These are phyloP conservation scores for Kurtzmaniella quercitrusa DNA, from an alignment of 1,139 yeast species.

Conservation along the genomic window DNA sequence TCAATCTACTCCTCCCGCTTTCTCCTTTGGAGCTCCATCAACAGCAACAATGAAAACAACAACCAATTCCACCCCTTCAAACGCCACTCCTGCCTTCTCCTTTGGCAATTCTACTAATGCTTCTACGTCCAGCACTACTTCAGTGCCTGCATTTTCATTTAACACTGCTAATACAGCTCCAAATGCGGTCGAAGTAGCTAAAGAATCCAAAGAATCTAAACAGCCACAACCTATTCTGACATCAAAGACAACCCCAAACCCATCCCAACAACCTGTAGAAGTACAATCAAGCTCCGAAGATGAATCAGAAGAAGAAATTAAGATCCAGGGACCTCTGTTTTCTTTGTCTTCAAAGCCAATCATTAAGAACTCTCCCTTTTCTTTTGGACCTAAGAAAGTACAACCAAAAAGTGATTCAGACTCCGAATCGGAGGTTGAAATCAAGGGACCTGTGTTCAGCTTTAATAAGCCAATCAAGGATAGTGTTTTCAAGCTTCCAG, in stretches of 20 bases:
- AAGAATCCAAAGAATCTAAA: neutral
- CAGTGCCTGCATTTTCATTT: slow-evolving; percentile 5
- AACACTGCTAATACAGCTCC: slow-evolving; percentile 5
- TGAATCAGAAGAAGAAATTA: slow-evolving; percentile 34
- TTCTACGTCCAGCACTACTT: neutral
- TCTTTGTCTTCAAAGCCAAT: slow-evolving; percentile 50
- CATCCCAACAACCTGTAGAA: slow-evolving; percentile 4
- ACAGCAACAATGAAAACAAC: too few relatives aligned
- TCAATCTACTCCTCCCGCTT: slow-evolving; percentile 3
- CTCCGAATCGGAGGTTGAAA: slow-evolving; percentile 52
- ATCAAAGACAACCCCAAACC: slow-evolving; percentile 8
- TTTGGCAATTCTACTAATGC: neutral
- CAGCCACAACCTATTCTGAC: too few relatives aligned
- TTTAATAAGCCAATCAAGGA: slow-evolving; percentile 46
- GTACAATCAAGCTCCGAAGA: slow-evolving; percentile 27
- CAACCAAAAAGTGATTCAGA: slow-evolving; percentile 36
- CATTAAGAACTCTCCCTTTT: slow-evolving; percentile 55
- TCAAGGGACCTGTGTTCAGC: slow-evolving; percentile 64
- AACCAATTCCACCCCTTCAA: slow-evolving; percentile 5
- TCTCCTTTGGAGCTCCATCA: neutral
- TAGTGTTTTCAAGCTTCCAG: slow-evolving; percentile 38
- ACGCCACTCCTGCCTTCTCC: neutral
- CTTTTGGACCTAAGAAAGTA: slow-evolving; percentile 44
- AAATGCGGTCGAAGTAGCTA: neutral
- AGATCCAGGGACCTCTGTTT: slow-evolving; percentile 65